These are phyloP conservation scores for Myxozyma sirexii DNA, from an alignment of 805 yeast genomes.

Conservation along the genomic window DNA sequence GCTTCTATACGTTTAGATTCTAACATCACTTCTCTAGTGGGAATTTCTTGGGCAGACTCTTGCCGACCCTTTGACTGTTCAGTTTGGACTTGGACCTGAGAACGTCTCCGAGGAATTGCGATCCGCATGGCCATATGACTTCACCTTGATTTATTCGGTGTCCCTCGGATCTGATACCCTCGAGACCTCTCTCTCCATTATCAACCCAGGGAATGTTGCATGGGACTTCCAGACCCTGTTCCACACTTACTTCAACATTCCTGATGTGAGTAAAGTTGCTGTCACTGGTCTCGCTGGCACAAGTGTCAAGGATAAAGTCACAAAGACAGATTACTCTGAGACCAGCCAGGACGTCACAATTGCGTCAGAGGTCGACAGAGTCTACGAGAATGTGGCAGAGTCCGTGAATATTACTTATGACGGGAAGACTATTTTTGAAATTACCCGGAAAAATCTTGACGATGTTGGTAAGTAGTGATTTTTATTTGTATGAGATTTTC, in stretches of 20 bases:
- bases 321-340: slow-evolving; percentile 51
- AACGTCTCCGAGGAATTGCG: slow-evolving; percentile 64
- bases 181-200: slow-evolving; percentile 72
- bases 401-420: slow-evolving; percentile 65
- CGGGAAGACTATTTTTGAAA: slow-evolving; percentile 70
- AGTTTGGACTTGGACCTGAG: slow-evolving; percentile 90
- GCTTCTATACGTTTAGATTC: neutral
- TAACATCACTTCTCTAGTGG: slow-evolving; percentile 52
- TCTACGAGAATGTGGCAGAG: slow-evolving; percentile 65
- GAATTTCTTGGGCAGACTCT: slow-evolving; percentile 87
- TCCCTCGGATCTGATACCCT: slow-evolving; percentile 60
- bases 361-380: slow-evolving; percentile 74
- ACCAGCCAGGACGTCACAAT: slow-evolving; percentile 39
- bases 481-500: neutral
- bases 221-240: slow-evolving; percentile 93
- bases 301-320: slow-evolving; percentile 73
- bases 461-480: slow-evolving; percentile 46
- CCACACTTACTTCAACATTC: slow-evolving; percentile 82
- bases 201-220: slow-evolving; percentile 62
- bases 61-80: slow-evolving; percentile 73
- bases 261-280: slow-evolving; percentile 73
- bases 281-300: slow-evolving; percentile 80
- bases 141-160: slow-evolving; percentile 73
- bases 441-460: slow-evolving; percentile 63
- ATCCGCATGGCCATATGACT: slow-evolving; percentile 68